Base-by-base conservation (phyloP, 495 filamentous ascomycete genomes). In the Trypethelium eluteriae region DNA sequence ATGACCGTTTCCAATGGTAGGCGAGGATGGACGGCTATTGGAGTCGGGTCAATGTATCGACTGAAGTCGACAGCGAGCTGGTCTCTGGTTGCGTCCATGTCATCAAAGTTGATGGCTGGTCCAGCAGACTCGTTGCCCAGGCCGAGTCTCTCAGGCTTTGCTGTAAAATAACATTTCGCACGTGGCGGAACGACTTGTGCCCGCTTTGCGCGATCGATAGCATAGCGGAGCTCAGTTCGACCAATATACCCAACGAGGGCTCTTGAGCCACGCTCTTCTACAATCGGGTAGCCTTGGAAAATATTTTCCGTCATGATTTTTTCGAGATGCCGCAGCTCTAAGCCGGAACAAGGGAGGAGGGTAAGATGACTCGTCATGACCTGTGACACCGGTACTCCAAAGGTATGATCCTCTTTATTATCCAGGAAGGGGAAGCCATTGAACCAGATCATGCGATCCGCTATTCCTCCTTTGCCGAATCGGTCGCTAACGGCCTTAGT, bases 381-480 rank as follows among this genome's bases (percentile, higher is more conserved):
- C 68, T 90, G 86, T 3, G 92, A 96, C 38, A 98, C 93, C 0
- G 94, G 91, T 2, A 98, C 94, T 44, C 93, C 93, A 76, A 98
- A 97, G 62, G 91, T 91, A 75, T 98, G 94, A 63, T 98, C 95
- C 78, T 98, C 95, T 75, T 98, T 98, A 77, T 91, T 96, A 77
- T 98, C 94, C 3, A 98, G 83, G 80, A 96, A 98, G 0, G 94
- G 94, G 73, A 98, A 97, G 18, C 94, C 94, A 73, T 90, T 98
- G 81, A 97, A 96, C 93, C 92, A 98, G 68, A 98, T 98, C 91
- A 96, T 96, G 68, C 94, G 88, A 76, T 98, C 94, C 12, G 94
- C 94, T 65, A 98, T 98, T 39, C 94, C 94, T 3, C 95, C 94
- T 72, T 95, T 96, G 35, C 92, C 90, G 73, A 96, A 96, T 18